Evolutionary conservation across 177 flowering plant species (phyloP), one percentile per base, ranked within the genome.

Genomic region (Telopea speciosissima): DNA sequence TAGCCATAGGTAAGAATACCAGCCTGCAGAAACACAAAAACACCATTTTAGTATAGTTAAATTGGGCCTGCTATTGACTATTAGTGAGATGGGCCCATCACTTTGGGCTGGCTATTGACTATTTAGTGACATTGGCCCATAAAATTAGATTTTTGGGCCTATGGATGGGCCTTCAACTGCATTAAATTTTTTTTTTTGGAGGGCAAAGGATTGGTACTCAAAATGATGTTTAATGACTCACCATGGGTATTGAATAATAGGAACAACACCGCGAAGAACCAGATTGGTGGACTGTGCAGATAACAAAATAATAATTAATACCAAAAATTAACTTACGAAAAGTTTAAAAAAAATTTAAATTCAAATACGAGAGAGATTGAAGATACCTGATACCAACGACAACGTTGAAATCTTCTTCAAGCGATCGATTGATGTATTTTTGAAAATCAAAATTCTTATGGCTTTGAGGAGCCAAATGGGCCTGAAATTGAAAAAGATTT

Each of bases 361-460:
- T 6, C 40, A 36, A 2, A 36, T 36, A 36, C 0, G 40, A 36
- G 40, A 36, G 8, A 36, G 40, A 36, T 28, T 4, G 31, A 36
- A 36, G 40, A 36, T 36, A 36, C 92, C 86, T 88, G 70, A 90
- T 90, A 24, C 85, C 88, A n/a, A 90, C 92, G 12, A 88, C 91
- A 22, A 81, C 91, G 78, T 79, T 79, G 76, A 90, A 90, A 75
- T 90, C 96, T 31, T 86, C 87, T 62, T 88, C 96, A 21, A 90
- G 83, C 19, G 96, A 85, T 76, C 90, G 77, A 12, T 65, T 78
- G 7, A 90, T 87, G 77, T 85, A 90, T 28, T 87, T 83, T 14
- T 79, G 90, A 72, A 90, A 90, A 74, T 90, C 85, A 74, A 88
- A 90, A 16, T 64, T 82, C 1, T 71, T 63, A 58, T 73, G 81